These are phyloP conservation scores for Mycena alexandri DNA, from an alignment of 768 basidiomycete genomes.

Conservation along the genomic window DNA sequence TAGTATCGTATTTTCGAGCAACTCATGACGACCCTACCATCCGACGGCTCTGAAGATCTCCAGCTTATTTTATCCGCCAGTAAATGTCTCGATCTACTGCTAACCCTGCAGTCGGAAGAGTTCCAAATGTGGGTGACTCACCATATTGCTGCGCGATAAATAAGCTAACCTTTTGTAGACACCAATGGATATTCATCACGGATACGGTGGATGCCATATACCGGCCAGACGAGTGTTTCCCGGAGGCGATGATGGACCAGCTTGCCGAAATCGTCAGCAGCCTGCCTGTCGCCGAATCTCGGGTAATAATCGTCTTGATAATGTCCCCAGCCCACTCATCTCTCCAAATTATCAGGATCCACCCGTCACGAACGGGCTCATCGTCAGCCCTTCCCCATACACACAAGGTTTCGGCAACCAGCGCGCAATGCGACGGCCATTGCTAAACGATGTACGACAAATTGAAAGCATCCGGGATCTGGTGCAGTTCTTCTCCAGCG, in stretches of 20 bases:
- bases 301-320: slow-evolving; percentile 40
- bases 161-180: slow-evolving; percentile 56
- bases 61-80: slow-evolving; percentile 88
- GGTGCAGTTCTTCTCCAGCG: slow-evolving; percentile 90
- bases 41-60: slow-evolving; percentile 89
- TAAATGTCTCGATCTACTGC: slow-evolving; percentile 94
- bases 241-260: slow-evolving; percentile 92
- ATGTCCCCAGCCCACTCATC: neutral
- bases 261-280: slow-evolving; percentile 86
- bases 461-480: slow-evolving; percentile 90
- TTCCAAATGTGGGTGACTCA: slow-evolving; percentile 85
- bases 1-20: slow-evolving; percentile 94
- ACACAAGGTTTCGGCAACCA: slow-evolving; percentile 50
- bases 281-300: slow-evolving; percentile 60
- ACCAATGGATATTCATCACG: slow-evolving; percentile 99
- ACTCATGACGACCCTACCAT: slow-evolving; percentile 74
- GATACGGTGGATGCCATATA: slow-evolving; percentile 97
- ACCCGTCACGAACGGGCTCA: slow-evolving; percentile 40
- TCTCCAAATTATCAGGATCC: slow-evolving; percentile 41
- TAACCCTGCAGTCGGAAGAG: slow-evolving; percentile 94
- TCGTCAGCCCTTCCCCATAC: slow-evolving; percentile 42
- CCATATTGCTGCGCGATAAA: slow-evolving; percentile 9
- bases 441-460: slow-evolving; percentile 75
- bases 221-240: slow-evolving; percentile 84
- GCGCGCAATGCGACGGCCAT: slow-evolving; percentile 76